A percentile compares a stretch with the other conserved stretches of the same genome.
These are phyloP conservation scores for Neofusicoccum sp. DNA, from an alignment of 2,329 filamentous ascomycete genomes.

Conservation along the genomic window DNA sequence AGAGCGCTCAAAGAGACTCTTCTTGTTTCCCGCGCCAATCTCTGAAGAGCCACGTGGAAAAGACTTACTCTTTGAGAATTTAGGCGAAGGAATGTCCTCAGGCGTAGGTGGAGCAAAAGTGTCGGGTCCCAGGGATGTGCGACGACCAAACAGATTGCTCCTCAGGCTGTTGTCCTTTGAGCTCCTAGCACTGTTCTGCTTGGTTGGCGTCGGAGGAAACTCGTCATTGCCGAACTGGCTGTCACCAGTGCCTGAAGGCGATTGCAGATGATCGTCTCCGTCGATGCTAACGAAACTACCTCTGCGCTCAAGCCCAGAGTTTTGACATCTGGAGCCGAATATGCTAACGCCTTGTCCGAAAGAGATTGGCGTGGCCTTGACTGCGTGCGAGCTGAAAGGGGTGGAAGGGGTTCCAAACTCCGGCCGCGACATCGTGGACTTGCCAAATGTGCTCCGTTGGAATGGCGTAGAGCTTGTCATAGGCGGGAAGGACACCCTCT, in stretches of 20 bases:
- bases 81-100: constrained; percentile 27
- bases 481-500: constrained; percentile 76
- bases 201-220: constrained; percentile 91
- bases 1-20: constrained; percentile 15
- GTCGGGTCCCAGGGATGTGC: constrained; percentile 46
- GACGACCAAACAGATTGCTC: constrained; percentile 49
- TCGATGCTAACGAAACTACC: constrained; percentile 80
- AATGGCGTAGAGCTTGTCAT: constrained; percentile 48
- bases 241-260: constrained; percentile 56
- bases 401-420: constrained; percentile 79
- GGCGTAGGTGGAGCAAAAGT: constrained; percentile 44
- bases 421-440: constrained; percentile 63
- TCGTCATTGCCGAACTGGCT: constrained; percentile 65
- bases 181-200: constrained; percentile 54
- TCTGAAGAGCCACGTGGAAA: constrained; percentile 19
- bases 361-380: constrained; percentile 62
- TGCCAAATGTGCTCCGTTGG: constrained; percentile 57
- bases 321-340: constrained; percentile 49
- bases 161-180: constrained; percentile 52
- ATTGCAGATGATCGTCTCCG: constrained; percentile 67
- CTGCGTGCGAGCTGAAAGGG: constrained; percentile 67
- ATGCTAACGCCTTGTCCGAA: constrained; percentile 65
- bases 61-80: constrained; percentile 38
- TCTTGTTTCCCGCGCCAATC: constrained; percentile 4
- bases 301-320: constrained; percentile 45